A percentile compares a stretch with the other conserved stretches of the same genome.
Evolutionary conservation across 139 green algal species (phyloP).

Genomic region (Astrephomene gubernaculifera): DNA sequence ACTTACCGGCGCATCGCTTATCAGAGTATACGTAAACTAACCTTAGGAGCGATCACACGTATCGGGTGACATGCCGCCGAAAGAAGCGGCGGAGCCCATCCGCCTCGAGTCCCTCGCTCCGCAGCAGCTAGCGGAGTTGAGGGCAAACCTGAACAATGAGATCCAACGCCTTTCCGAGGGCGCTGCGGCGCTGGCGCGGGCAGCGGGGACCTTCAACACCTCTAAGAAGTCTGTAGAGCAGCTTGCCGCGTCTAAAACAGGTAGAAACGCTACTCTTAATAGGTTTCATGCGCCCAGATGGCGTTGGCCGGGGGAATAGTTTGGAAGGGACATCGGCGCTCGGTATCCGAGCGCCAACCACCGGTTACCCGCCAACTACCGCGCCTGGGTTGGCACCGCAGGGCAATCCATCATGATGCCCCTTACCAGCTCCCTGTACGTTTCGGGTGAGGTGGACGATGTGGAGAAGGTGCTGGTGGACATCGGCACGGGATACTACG

Average conservation of each 20-base stretch:
- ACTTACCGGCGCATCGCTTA: too few relatives aligned
- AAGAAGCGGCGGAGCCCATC: slow-evolving; percentile 13
- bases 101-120: background rate
- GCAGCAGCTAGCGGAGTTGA: slow-evolving; percentile 40
- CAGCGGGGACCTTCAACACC: slow-evolving; percentile 28
- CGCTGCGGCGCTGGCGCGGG: slow-evolving; percentile 21
- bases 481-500: slow-evolving; percentile 93
- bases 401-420: slow-evolving; percentile 89
- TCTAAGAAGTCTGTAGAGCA: slow-evolving; percentile 46
- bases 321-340: too few relatives aligned
- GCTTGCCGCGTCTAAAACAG: slow-evolving; percentile 55
- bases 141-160: slow-evolving; percentile 45
- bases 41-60: too few relatives aligned
- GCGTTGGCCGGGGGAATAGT: too few relatives aligned
- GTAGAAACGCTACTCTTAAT: slow-evolving; percentile 31
- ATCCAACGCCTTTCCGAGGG: slow-evolving; percentile 48
- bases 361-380: too few relatives aligned
- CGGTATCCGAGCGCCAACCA: too few relatives aligned
- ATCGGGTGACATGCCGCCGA: slow-evolving; percentile 33
- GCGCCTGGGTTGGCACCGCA: too few relatives aligned
- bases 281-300: too few relatives aligned
- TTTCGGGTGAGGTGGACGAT: slow-evolving; percentile 76
- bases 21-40: background rate
- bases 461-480: slow-evolving; percentile 89
- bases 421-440: slow-evolving; percentile 91